These are phyloP conservation scores for Anethum foeniculum DNA, from an alignment of 140 eudicot genomes.

Conservation along the genomic window DNA sequence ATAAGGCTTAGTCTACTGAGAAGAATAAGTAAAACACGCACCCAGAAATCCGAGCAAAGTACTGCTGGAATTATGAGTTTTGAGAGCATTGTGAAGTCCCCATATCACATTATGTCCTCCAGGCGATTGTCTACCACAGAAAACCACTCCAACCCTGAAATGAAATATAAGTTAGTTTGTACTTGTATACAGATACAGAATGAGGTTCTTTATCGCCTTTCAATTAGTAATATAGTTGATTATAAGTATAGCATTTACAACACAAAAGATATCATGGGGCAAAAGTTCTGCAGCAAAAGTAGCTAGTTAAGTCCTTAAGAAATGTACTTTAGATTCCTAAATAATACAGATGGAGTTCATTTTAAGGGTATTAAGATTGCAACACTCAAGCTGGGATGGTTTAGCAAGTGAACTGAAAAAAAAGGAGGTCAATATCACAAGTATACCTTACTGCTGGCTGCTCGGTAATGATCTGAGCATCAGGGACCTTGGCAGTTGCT, in stretches of 20 bases:
- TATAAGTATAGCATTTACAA: background rate
- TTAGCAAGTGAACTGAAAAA: background rate
- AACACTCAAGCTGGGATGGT: too few species aligned
- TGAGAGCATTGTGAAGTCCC: slow-evolving; percentile 92
- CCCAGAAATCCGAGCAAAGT: slow-evolving; percentile 85
- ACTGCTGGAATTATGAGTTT: slow-evolving; percentile 73
- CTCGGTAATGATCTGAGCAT: slow-evolving; percentile 78
- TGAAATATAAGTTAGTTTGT: background rate
- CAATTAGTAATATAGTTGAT: background rate
- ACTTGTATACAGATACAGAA: background rate
- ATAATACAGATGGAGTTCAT: background rate
- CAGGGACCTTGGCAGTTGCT: slow-evolving; percentile 68
- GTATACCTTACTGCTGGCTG: slow-evolving; percentile 78
- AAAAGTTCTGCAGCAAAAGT: background rate
- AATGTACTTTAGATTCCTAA: background rate
- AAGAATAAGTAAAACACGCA: slow-evolving; percentile 17
- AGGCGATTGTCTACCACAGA: slow-evolving; percentile 99
- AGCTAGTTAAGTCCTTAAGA: background rate
- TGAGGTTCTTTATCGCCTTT: background rate
- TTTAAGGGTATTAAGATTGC: background rate
- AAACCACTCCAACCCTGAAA: slow-evolving; percentile 87
- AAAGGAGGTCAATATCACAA: slow-evolving; percentile 1
- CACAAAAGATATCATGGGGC: background rate
- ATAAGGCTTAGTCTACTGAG: background rate
- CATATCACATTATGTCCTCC: slow-evolving; percentile 99